Evolutionary conservation across 345 rosid species (phyloP), one percentile per base, ranked within the genome.

Genomic region (Acer yangbiense): DNA sequence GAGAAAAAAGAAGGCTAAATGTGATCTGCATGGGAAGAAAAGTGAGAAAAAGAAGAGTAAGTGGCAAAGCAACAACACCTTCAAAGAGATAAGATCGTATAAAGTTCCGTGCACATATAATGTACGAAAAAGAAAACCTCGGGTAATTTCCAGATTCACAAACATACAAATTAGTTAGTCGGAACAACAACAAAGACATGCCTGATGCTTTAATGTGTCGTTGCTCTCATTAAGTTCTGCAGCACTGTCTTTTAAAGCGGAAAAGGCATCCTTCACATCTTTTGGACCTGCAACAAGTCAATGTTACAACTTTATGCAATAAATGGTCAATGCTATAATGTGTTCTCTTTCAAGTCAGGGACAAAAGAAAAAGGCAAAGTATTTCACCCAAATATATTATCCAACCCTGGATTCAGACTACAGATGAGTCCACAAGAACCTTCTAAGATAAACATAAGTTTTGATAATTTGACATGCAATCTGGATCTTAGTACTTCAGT

Each of bases 1-100:
- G 91, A 77, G 88, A 88, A 77, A 92, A 95, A 77, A 95, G 90
- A 80, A 95, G 94, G 82, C 94, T 86, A 68, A 87, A 90, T 7
- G 93, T 77, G 73, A 92, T 90, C 99, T 95, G 97, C 97, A 86
- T 29, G 68, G 16, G 69, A 13, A 75, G 43, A 66, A 35, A 29
- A 46, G 62, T 65, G 65, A 54, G 25, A 54, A 46, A 62, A 25
- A 41, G 8, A 18, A 23, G 71, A 77, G 25, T 64, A 73, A 74
- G 73, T 17, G 58, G 16, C 76, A 21, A 27, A 52, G 35, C 27
- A 62, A 65, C 57, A 18, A 17, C 52, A 68, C 6, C 39, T 58
- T 52, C 65, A 27, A 69, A 68, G n/a, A 66, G 18, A 23, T 16
- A 54, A 68, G 17, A 60, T 52, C 29, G 20, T 71, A 18, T 32